Percentiles rank a stretch among this genome's conserved stretches.
Evolutionary conservation across 768 basidiomycete species (phyloP).

Genomic region (Mycena filopes): DNA sequence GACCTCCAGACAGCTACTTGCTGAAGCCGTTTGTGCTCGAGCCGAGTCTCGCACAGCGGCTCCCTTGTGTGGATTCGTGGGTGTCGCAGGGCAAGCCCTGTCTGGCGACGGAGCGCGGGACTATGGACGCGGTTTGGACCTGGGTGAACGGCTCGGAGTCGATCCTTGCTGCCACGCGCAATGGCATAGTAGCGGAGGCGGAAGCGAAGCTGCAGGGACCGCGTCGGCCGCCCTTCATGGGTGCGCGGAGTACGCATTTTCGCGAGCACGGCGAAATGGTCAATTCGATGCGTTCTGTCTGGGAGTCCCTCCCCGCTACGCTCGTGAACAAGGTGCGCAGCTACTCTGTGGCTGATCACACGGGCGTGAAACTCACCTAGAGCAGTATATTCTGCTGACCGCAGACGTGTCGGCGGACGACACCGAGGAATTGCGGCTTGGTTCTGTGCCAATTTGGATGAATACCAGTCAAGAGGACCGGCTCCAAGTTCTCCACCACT

Average conservation of each 20-base stretch:
- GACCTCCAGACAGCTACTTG: slow-evolving; percentile 21
- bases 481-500: slow-evolving; percentile 27
- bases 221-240: slow-evolving; percentile 1
- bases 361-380: background rate
- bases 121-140: slow-evolving; percentile 27
- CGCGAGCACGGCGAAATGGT: slow-evolving; percentile 31
- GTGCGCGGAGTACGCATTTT: slow-evolving; percentile 28
- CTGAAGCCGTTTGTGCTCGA: slow-evolving; percentile 8
- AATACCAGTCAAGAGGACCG: slow-evolving; percentile 1
- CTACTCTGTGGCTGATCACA: background rate
- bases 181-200: background rate
- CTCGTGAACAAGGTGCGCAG: slow-evolving; percentile 28
- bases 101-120: background rate
- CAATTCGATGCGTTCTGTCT: slow-evolving; percentile 32
- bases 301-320: slow-evolving; percentile 19
- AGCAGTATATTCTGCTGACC: slow-evolving; percentile 31
- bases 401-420: slow-evolving; percentile 33
- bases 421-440: slow-evolving; percentile 25
- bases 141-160: slow-evolving; percentile 34
- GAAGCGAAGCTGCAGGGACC: background rate
- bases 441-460: slow-evolving; percentile 31
- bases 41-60: slow-evolving; percentile 18
- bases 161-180: slow-evolving; percentile 24
- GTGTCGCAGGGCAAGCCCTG: slow-evolving; percentile 22
- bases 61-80: slow-evolving; percentile 31